Evolutionary conservation across 148 eudicot genomes (phyloP), one percentile per base, ranked within the genome.

Genomic region (Cornus florida): DNA sequence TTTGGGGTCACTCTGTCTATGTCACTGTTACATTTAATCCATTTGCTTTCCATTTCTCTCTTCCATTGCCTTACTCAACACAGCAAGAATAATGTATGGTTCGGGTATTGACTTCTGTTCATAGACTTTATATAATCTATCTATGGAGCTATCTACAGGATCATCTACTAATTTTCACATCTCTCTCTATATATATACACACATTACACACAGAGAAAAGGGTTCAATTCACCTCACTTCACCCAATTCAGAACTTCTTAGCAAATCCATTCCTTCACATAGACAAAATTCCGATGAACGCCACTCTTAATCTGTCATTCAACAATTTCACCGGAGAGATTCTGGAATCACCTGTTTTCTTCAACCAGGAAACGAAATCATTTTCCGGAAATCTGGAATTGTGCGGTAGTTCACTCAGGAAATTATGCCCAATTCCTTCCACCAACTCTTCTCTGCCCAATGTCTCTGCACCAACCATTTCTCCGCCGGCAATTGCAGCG

Each of bases 221-320:
- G n/a, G n/a, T n/a, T n/a, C n/a, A n/a, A n/a, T n/a, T n/a, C n/a
- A n/a, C n/a, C n/a, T n/a, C n/a, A n/a, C n/a, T n/a, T n/a, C n/a
- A n/a, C n/a, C n/a, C n/a, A n/a, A n/a, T n/a, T n/a, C n/a, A n/a
- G n/a, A n/a, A n/a, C n/a, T n/a, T n/a, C n/a, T n/a, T n/a, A n/a
- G n/a, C n/a, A n/a, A n/a, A n/a, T n/a, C n/a, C n/a, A n/a, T n/a
- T n/a, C n/a, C n/a, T n/a, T n/a, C n/a, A n/a, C n/a, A n/a, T n/a
- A 1, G 69, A 17, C 24, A 71, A 76, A 19, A 82, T 93, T 3
- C 94, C 97, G 4, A 67, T 77, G 50, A 89, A 91, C 24, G 92
- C 95, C 3, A 89, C 90, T 0, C 72, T 96, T 3, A 94, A 92
- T 85, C 85, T 96, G 46, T 96, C 99, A 0, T 88, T 78, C 81